A percentile compares a stretch with the other conserved stretches of the same genome.
Conservation (phyloP, 306 rosid species). For the Trifolium dubium region DNA sequence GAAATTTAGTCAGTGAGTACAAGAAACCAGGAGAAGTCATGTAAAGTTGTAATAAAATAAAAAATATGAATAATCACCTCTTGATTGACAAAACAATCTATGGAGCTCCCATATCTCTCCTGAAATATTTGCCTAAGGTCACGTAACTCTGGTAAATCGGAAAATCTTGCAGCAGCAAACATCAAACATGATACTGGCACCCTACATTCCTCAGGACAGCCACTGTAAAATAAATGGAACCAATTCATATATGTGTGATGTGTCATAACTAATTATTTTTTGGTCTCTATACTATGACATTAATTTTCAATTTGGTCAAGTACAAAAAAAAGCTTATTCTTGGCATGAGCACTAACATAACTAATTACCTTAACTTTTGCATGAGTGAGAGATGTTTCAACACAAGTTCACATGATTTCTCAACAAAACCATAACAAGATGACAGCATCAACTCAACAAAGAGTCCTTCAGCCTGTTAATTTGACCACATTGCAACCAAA, state of each 20-base stretch:
- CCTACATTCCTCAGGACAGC: slow-evolving; percentile 92
- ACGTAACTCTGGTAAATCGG: slow-evolving; percentile 95
- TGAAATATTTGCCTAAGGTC: slow-evolving; percentile 85
- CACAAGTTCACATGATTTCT: slow-evolving; percentile 75
- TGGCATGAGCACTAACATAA: slow-evolving; percentile 6
- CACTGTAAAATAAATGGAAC: slow-evolving; percentile 56
- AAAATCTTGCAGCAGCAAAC: slow-evolving; percentile 96
- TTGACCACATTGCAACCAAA: slow-evolving; percentile 46
- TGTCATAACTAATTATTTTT: not conserved
- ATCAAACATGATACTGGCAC: slow-evolving; percentile 84
- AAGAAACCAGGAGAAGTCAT: slow-evolving; percentile 32
- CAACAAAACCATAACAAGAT: slow-evolving; percentile 85
- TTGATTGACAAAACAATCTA: slow-evolving; percentile 65
- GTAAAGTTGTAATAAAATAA: slow-evolving; percentile 19
- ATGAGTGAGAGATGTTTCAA: slow-evolving; percentile 71
- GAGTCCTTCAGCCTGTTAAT: slow-evolving; percentile 87
- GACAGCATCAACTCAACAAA: slow-evolving; percentile 67
- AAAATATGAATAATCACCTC: slow-evolving; percentile 51
- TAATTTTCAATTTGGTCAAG: not conserved
- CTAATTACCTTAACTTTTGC: slow-evolving; percentile 77
- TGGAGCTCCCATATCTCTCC: slow-evolving; percentile 72
- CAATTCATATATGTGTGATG: slow-evolving; percentile 3
- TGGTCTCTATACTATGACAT: slow-evolving; percentile 1
- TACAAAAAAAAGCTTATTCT: not conserved
- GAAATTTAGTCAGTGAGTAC: slow-evolving; percentile 42